Percentiles rank a stretch among this genome's conserved stretches.
These are phyloP conservation scores for Pezicula rhizophila DNA, from an alignment of 2,329 filamentous ascomycete genomes.

Conservation along the genomic window DNA sequence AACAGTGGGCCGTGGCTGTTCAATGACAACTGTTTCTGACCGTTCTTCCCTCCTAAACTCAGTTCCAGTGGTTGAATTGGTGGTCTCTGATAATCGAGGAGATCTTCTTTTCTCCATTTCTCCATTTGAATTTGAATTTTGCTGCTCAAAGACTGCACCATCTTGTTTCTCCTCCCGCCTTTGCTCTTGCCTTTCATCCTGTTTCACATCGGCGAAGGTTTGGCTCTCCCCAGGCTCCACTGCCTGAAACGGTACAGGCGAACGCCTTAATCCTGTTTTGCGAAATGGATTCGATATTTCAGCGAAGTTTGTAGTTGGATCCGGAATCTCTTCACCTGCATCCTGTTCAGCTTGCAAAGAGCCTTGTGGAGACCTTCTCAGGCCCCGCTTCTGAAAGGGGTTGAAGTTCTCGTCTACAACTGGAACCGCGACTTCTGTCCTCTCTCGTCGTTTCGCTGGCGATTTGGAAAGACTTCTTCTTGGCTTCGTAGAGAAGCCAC, in stretches of 20 bases:
- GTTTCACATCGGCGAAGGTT: background rate
- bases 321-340: background rate
- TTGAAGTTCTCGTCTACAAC: conserved; percentile 13
- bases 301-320: background rate
- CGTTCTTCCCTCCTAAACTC: too few relatives aligned
- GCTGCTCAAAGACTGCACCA: too few relatives aligned
- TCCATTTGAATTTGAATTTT: too few relatives aligned
- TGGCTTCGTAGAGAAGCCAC: conserved; percentile 19
- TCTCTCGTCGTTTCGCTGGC: conserved; percentile 14
- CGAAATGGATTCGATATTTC: conserved; percentile 4
- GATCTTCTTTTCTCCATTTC: too few relatives aligned
- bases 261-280: conserved; percentile 18
- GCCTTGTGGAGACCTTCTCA: conserved; percentile 3
- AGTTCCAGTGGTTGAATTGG: too few relatives aligned
- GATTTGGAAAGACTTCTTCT: conserved; percentile 21
- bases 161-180: background rate
- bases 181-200: background rate
- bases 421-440: conserved; percentile 1
- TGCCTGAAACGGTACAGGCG: conserved; percentile 10
- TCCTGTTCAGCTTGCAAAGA: background rate
- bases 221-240: background rate
- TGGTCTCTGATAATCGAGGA: too few relatives aligned
- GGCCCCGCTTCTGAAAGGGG: conserved; percentile 21
- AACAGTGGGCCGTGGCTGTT: too few relatives aligned
- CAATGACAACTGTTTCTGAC: too few relatives aligned